Evolutionary conservation across 2,329 filamentous ascomycete species (phyloP).

Genomic region (Sporothrix phasma): DNA sequence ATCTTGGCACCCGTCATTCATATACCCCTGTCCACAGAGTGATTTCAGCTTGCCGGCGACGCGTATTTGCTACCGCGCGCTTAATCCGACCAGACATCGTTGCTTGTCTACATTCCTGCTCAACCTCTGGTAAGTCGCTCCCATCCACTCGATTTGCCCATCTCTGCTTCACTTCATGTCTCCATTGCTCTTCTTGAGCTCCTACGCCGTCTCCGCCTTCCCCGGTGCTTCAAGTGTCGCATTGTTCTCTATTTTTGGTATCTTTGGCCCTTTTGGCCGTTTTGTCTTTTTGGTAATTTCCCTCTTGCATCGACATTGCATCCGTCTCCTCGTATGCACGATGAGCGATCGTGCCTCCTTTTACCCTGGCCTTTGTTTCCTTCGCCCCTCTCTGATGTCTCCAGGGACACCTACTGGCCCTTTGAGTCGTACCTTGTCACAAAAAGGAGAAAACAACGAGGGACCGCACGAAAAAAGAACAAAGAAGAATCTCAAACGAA

Average conservation of each 20-base stretch:
- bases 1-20: slow-evolving; percentile 1
- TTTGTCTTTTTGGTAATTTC: no score
- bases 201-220: neutral
- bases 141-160: slow-evolving; percentile 8
- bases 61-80: slow-evolving; percentile 14
- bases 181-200: neutral
- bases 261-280: no score
- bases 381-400: neutral
- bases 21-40: neutral
- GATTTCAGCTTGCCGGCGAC: neutral
- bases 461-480: neutral
- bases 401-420: neutral
- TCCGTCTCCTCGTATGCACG: neutral
- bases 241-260: slow-evolving; percentile 3
- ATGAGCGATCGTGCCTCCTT: neutral
- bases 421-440: neutral
- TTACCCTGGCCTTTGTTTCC: neutral
- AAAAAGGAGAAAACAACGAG: neutral
- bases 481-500: neutral
- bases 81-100: slow-evolving; percentile 5
- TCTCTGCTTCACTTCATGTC: neutral
- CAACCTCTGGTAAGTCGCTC: slow-evolving; percentile 1
- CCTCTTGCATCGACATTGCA: neutral
- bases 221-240: neutral
- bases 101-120: neutral